Conservation (phyloP, 2,329 filamentous ascomycete species). For the Diplocarpon rosae region DNA sequence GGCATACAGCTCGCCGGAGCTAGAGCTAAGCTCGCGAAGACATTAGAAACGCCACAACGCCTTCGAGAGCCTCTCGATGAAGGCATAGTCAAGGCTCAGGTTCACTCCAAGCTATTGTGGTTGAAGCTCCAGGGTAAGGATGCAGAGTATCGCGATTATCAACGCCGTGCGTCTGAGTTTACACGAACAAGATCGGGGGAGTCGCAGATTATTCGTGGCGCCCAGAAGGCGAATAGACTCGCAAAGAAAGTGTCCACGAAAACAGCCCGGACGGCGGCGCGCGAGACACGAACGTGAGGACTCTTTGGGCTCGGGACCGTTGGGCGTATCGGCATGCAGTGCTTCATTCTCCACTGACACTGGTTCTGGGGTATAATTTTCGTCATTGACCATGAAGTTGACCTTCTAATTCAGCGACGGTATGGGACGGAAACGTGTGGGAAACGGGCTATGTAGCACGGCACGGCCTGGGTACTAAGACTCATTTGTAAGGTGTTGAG, state of each 20-base stretch:
- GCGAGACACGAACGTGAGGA: conserved; percentile 6
- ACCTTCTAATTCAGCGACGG: conserved; percentile 6
- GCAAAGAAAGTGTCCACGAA: conserved; percentile 14
- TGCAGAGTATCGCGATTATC: conserved; percentile 36
- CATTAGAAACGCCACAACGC: conserved; percentile 29
- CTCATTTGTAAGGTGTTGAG: too few relatives aligned
- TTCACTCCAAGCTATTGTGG: conserved; percentile 47
- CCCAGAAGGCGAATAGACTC: conserved; percentile 6
- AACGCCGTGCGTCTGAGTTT: conserved; percentile 34
- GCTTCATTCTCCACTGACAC: neutral
- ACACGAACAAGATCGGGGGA: conserved; percentile 8
- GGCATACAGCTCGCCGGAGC: conserved; percentile 23
- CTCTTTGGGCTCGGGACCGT: conserved; percentile 1
- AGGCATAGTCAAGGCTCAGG: conserved; percentile 40
- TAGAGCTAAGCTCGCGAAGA: conserved; percentile 27
- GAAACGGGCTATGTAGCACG: neutral
- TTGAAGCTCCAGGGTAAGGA: conserved; percentile 40
- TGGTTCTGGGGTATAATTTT: too few relatives aligned
- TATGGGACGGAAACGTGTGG: conserved; percentile 5
- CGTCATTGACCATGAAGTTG: conserved; percentile 10
- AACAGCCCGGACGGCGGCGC: conserved; percentile 6
- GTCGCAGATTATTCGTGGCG: conserved; percentile 6
- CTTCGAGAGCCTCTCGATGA: conserved; percentile 34
- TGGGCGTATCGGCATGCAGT: conserved; percentile 2
- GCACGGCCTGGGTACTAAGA: too few relatives aligned